Conservation (phyloP, 257 asterid species). For the Penstemon davidsonii region DNA sequence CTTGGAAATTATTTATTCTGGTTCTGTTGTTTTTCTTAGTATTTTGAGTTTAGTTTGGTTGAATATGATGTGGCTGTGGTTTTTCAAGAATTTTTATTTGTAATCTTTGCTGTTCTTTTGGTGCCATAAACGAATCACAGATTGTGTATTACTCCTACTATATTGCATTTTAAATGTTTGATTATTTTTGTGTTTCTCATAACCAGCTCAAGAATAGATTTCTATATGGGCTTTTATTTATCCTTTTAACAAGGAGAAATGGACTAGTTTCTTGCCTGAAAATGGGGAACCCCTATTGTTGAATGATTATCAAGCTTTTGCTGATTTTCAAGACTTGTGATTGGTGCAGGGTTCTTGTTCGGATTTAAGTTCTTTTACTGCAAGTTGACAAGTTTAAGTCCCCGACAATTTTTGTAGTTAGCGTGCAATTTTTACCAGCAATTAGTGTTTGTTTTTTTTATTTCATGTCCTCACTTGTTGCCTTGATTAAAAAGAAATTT, state of each 20-base stretch:
- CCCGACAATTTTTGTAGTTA: not conserved
- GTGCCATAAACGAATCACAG: no score
- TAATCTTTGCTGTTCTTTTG: no score
- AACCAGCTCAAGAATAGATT: no score
- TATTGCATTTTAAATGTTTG: not conserved
- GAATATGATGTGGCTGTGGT: not conserved
- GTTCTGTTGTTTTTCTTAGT: not conserved
- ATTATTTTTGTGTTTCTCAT: not conserved
- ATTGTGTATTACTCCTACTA: no score
- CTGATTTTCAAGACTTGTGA: conserved; percentile 12
- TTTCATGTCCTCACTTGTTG: not conserved
- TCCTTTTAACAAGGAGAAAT: no score
- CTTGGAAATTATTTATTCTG: not conserved
- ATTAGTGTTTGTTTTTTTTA: not conserved
- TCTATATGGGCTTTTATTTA: no score
- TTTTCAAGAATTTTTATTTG: not conserved
- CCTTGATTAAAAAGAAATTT: not conserved
- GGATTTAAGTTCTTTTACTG: not conserved
- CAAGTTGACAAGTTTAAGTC: not conserved
- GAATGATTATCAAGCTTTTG: not conserved
- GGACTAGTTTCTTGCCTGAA: not conserved
- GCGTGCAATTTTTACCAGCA: not conserved
- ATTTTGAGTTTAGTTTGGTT: conserved; percentile 8
- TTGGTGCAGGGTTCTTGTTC: conserved; percentile 13
- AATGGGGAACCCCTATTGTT: conserved; percentile 8